A percentile compares a stretch with the other conserved stretches of the same genome.
Evolutionary conservation across 176 grass and related monocot species (phyloP).

Genomic region (Eragrostis curvula): DNA sequence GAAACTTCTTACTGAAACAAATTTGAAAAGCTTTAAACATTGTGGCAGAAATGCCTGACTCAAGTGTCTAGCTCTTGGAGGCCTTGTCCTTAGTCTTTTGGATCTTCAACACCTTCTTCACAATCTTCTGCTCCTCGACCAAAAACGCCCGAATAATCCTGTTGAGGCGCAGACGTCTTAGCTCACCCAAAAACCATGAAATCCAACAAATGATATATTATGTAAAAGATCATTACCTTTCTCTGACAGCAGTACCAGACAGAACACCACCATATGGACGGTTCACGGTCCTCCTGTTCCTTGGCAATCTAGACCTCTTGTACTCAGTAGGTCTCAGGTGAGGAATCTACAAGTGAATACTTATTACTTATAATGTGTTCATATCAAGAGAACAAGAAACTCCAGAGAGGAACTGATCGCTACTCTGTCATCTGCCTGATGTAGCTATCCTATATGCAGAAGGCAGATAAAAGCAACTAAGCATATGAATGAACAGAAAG

Average conservation of each 20-base stretch:
- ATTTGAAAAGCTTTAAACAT: conserved; percentile 31
- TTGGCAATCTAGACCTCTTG: conserved; percentile 65
- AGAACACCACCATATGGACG: conserved; percentile 82
- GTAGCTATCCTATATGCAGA: neutral
- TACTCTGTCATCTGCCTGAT: neutral
- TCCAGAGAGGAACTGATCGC: neutral
- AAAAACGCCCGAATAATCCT: conserved; percentile 84
- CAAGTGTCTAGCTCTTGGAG: conserved; percentile 57
- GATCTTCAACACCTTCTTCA: conserved; percentile 88
- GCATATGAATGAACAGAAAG: neutral
- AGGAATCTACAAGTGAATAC: conserved; percentile 47
- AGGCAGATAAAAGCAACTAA: neutral
- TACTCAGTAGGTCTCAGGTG: conserved; percentile 65
- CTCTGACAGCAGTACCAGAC: conserved; percentile 70
- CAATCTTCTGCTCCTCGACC: conserved; percentile 88
- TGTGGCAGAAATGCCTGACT: conserved; percentile 1
- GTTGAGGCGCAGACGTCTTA: neutral
- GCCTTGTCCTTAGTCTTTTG: conserved; percentile 81
- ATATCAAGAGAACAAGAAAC: neutral
- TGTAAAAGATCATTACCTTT: conserved; percentile 45
- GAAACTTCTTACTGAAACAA: conserved; percentile 40
- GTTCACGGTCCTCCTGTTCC: conserved; percentile 77
- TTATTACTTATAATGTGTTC: neutral
- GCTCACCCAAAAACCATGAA: neutral
- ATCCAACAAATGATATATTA: neutral